Percentiles rank a stretch among this genome's conserved stretches.
Evolutionary conservation across 75 land plant species (phyloP).

Genomic region (Picea glauca): DNA sequence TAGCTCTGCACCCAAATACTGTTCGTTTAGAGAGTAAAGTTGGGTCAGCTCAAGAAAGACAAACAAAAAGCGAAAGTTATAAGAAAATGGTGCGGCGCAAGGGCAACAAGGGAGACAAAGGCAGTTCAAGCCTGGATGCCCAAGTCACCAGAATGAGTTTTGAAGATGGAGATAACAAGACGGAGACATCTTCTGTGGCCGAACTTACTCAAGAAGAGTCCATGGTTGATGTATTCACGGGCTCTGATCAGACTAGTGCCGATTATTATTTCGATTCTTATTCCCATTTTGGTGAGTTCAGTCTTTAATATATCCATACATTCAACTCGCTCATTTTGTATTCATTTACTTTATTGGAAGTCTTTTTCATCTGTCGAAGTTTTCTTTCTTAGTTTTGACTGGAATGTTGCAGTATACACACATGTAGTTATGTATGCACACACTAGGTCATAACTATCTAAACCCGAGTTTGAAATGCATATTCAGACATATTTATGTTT

Average conservation of each 20-base stretch:
- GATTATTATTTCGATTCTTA: constrained; percentile 99
- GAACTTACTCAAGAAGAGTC: background rate
- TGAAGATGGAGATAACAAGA: constrained; percentile 5
- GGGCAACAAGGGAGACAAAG: constrained; percentile 1
- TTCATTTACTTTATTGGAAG: background rate
- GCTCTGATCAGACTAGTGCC: constrained; percentile 85
- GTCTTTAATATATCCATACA: background rate
- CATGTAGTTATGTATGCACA: too few species aligned
- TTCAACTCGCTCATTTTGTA: background rate
- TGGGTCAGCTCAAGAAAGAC: too few species aligned
- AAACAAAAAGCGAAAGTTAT: too few species aligned
- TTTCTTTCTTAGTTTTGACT: too few species aligned
- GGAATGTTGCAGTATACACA: too few species aligned
- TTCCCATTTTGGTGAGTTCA: constrained; percentile 84
- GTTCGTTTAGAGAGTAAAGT: too few species aligned
- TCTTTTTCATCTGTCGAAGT: too few species aligned
- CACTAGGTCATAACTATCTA: too few species aligned
- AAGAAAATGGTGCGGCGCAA: too few species aligned
- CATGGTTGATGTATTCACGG: constrained; percentile 16
- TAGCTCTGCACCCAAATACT: too few species aligned
- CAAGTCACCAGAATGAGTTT: constrained; percentile 11
- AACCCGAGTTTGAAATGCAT: too few species aligned
- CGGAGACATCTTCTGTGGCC: background rate
- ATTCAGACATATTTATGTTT: too few species aligned
- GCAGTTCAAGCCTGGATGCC: constrained; percentile 8